Evolutionary conservation across 208 protist genomes (phyloP).

Genomic region (Trypanosomatidae sp.): DNA sequence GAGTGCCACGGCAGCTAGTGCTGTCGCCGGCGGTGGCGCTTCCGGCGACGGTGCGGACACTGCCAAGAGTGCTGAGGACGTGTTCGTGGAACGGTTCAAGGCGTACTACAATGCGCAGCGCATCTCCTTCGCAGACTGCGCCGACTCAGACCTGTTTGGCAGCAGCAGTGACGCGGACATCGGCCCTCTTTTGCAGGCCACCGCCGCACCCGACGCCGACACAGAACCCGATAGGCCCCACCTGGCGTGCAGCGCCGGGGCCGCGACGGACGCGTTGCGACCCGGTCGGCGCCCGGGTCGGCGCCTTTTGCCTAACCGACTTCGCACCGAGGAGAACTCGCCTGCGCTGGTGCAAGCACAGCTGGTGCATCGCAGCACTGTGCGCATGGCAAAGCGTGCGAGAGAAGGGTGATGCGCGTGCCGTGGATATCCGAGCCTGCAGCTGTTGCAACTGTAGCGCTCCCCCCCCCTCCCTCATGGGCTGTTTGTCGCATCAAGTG

Average conservation of each 20-base stretch:
- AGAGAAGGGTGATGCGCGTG: slow-evolving; percentile 11
- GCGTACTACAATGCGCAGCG: slow-evolving; percentile 27
- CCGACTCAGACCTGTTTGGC: slow-evolving; percentile 8
- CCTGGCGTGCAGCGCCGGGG: not conserved
- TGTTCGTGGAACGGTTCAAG: slow-evolving; percentile 32
- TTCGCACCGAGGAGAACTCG: slow-evolving; percentile 21
- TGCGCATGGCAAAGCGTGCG: slow-evolving; percentile 29
- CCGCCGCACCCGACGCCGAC: not conserved
- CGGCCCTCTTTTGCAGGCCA: slow-evolving; percentile 8
- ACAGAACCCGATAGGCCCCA: not conserved
- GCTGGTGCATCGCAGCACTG: slow-evolving; percentile 51
- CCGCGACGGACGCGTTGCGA: not conserved
- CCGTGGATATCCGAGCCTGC: not conserved
- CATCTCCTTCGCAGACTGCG: slow-evolving; percentile 21
- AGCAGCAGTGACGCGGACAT: slow-evolving; percentile 19
- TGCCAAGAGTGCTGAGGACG: slow-evolving; percentile 8
- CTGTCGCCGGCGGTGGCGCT: not conserved
- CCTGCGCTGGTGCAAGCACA: slow-evolving; percentile 38
- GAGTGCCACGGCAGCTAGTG: slow-evolving; percentile 1
- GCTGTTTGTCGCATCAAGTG: not conserved
- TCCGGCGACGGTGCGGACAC: slow-evolving; percentile 13
- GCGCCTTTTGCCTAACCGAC: slow-evolving; percentile 26
- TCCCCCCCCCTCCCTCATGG: not conserved
- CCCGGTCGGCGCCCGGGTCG: slow-evolving; percentile 12
- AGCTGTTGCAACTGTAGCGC: not conserved